Evolutionary conservation across 495 filamentous ascomycete species (phyloP).

Genomic region (Parathielavia appendiculata): DNA sequence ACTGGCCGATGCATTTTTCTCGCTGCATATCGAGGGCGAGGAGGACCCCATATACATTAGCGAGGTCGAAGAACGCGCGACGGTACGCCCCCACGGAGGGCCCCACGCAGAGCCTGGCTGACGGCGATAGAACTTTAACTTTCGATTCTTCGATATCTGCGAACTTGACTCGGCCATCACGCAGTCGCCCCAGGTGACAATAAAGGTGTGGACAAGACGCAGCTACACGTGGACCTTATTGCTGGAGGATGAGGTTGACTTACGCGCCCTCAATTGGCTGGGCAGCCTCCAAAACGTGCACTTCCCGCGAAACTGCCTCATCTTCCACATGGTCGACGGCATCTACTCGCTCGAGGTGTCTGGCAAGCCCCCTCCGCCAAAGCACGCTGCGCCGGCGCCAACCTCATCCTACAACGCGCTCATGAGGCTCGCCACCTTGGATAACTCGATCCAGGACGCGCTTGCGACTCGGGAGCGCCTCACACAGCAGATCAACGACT

Average conservation of each 20-base stretch:
- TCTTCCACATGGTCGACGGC: conserved; percentile 86
- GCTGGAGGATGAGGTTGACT: conserved; percentile 63
- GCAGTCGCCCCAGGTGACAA: conserved; percentile 54
- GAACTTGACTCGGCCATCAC: conserved; percentile 60
- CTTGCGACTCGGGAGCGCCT: conserved; percentile 69
- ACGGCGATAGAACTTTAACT: conserved; percentile 69
- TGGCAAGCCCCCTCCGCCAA: conserved; percentile 41
- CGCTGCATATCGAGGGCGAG: conserved; percentile 62
- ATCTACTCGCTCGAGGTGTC: conserved; percentile 65
- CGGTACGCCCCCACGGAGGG: conserved; percentile 39
- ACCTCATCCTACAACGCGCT: conserved; percentile 88
- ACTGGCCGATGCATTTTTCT: conserved; percentile 87
- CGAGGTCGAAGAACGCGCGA: conserved; percentile 70
- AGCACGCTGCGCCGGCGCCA: conserved; percentile 38
- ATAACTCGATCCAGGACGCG: conserved; percentile 90
- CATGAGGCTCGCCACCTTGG: conserved; percentile 82
- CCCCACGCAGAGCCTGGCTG: neutral
- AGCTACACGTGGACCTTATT: conserved; percentile 57
- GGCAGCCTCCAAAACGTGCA: conserved; percentile 73
- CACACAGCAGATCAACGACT: conserved; percentile 67
- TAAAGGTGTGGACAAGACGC: conserved; percentile 76
- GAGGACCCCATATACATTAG: conserved; percentile 83
- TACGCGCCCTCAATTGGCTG: conserved; percentile 73
- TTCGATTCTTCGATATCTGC: conserved; percentile 78
- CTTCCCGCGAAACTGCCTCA: conserved; percentile 76